Conservation (phyloP, 345 rosid species). For the Aegle marmelos region DNA sequence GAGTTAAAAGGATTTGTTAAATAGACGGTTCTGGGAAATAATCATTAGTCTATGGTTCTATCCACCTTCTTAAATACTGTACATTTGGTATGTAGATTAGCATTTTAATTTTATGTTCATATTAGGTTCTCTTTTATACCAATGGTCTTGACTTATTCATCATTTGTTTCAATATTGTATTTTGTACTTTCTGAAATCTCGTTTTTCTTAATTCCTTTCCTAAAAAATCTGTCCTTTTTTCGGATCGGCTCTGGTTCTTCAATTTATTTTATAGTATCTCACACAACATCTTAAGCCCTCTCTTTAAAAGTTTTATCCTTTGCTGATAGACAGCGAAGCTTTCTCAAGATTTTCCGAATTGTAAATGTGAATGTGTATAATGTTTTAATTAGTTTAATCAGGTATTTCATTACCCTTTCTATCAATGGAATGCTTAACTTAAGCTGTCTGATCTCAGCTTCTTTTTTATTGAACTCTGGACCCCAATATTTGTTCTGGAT, state of each 20-base stretch:
- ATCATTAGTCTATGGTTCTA: not conserved
- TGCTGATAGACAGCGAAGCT: not conserved
- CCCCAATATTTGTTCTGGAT: no score
- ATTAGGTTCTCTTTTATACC: not conserved
- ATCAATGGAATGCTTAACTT: not conserved
- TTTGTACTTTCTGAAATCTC: no score
- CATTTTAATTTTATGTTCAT: not conserved
- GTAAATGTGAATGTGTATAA: not conserved
- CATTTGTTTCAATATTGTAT: not conserved
- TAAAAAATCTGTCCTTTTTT: no score
- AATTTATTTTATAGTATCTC: no score
- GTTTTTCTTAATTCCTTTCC: no score
- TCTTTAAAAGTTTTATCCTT: not conserved
- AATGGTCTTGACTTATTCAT: not conserved
- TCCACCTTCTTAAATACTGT: not conserved
- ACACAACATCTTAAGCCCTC: no score
- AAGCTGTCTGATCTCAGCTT: no score
- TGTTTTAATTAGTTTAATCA: not conserved
- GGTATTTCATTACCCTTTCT: not conserved
- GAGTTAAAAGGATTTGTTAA: not conserved
- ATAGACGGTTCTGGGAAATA: not conserved
- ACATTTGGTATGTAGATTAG: not conserved
- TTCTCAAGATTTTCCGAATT: not conserved
- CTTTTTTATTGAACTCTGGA: no score
- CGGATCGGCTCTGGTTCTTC: no score